Conservation (phyloP, 2,329 filamentous ascomycete genomes). For the Kalaharituber pfeilii region DNA sequence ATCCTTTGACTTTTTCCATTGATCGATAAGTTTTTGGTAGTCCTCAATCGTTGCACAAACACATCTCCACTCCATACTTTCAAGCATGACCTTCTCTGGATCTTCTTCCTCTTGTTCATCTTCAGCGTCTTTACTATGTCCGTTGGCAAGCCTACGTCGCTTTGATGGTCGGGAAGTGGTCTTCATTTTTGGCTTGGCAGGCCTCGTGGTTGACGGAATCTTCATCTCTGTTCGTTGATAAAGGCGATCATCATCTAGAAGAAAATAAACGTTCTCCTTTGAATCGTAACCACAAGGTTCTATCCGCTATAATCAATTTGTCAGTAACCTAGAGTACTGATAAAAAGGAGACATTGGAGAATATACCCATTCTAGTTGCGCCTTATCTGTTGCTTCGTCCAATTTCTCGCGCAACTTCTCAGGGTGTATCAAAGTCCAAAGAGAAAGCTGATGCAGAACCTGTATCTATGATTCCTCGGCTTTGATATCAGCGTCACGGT, state of each 20-base stretch:
- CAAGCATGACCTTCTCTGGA: constrained; percentile 23
- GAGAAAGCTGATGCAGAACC: constrained; percentile 72
- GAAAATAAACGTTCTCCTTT: constrained; percentile 70
- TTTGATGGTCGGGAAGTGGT: constrained; percentile 55
- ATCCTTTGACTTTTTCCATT: constrained; percentile 59
- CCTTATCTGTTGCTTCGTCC: constrained; percentile 60
- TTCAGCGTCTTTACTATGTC: constrained; percentile 28
- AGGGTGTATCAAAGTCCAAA: constrained; percentile 75
- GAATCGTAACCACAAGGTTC: constrained; percentile 78
- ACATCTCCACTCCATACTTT: constrained; percentile 66
- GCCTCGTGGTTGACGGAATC: constrained; percentile 38
- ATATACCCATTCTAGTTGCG: constrained; percentile 64
- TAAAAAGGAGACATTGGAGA: constrained; percentile 10
- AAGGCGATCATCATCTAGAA: constrained; percentile 83
- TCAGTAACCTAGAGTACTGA: constrained; percentile 9
- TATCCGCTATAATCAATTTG: constrained; percentile 39
- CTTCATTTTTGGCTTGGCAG: constrained; percentile 41
- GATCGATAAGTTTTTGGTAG: constrained; percentile 51
- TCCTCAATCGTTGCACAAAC: constrained; percentile 67
- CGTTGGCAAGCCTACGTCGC: constrained; percentile 38
- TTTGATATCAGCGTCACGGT: neutral
- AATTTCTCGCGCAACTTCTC: constrained; percentile 76
- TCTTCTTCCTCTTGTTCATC: constrained; percentile 26
- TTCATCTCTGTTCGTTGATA: constrained; percentile 69
- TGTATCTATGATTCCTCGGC: constrained; percentile 42